Conservation (phyloP, 1,284 basidiomycete genomes). For the Rhodotorula glutinis region DNA sequence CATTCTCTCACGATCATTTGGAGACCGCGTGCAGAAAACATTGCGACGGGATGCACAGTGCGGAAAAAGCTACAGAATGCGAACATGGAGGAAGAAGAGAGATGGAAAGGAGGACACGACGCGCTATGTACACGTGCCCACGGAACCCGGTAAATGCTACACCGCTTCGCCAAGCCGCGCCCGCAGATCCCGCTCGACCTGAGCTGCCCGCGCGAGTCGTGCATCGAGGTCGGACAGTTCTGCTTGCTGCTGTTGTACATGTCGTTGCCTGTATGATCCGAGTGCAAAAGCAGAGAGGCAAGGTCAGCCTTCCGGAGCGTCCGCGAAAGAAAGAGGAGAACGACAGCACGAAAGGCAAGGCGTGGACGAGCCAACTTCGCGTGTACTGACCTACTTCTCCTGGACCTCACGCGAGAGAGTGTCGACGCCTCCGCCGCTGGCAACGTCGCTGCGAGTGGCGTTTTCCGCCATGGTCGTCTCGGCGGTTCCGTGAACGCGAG, state of each 20-base stretch:
- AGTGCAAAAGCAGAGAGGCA: too few species aligned
- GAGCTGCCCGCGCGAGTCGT: constrained; percentile 5
- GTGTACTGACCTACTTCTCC: constrained; percentile 8
- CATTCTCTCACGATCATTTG: too few species aligned
- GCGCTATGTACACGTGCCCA: too few species aligned
- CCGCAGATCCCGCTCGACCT: constrained; percentile 9
- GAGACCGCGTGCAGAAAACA: too few species aligned
- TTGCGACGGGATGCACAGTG: too few species aligned
- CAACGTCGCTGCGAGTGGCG: neutral
- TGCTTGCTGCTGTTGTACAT: neutral
- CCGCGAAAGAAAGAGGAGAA: neutral
- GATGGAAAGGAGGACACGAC: neutral
- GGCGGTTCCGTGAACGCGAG: neutral
- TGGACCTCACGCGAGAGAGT: neutral
- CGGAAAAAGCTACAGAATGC: neutral
- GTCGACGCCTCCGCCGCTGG: neutral
- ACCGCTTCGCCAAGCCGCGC: constrained; percentile 4
- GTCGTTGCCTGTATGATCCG: neutral
- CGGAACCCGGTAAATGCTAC: neutral
- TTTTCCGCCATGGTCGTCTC: neutral
- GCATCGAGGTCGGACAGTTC: constrained; percentile 20
- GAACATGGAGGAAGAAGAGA: neutral
- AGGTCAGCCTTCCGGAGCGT: neutral
- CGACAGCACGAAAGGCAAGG: neutral
- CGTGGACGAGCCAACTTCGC: neutral